Percentiles rank a stretch among this genome's conserved stretches.
phyloP scores from a whole-genome alignment of 495 filamentous ascomycete species.

The Aeminium ludgeri region DNA sequence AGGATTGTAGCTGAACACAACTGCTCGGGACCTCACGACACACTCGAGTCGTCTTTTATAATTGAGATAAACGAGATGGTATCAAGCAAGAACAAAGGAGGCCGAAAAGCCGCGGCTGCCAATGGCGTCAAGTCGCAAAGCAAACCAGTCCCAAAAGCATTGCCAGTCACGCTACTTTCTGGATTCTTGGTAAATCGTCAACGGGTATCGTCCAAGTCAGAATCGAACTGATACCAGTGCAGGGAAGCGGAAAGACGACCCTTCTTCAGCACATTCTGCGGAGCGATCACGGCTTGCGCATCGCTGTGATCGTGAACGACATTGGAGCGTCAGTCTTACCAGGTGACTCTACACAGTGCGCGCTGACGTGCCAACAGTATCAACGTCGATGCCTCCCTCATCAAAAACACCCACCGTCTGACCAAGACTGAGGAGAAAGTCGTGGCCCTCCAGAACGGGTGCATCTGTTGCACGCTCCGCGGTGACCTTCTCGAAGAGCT shows the following conservation, averaged over 20 bases:
- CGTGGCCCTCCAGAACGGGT: conserved; percentile 45
- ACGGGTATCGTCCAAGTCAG: neutral
- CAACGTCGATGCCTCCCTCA: conserved; percentile 40
- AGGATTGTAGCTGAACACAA: too few species aligned
- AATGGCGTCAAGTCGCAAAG: too few species aligned
- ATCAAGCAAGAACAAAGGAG: too few species aligned
- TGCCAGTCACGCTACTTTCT: conserved; percentile 33
- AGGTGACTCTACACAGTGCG: conserved; percentile 19
- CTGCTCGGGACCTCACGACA: too few species aligned
- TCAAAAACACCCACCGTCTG: conserved; percentile 15
- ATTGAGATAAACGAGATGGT: too few species aligned
- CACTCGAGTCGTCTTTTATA: too few species aligned
- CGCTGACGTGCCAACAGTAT: conserved; percentile 14
- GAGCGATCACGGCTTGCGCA: conserved; percentile 34
- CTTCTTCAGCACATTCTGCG: conserved; percentile 39
- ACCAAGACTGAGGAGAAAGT: conserved; percentile 37
- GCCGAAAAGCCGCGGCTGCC: too few species aligned
- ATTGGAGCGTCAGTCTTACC: conserved; percentile 28
- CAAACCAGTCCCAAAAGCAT: too few species aligned
- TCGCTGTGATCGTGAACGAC: conserved; percentile 44
- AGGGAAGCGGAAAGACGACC: conserved; percentile 42
- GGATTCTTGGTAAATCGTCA: conserved; percentile 28
- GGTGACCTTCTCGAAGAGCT: conserved; percentile 41
- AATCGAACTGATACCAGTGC: neutral
- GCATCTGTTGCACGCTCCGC: conserved; percentile 44